Conservation (phyloP, 768 basidiomycete genomes). For the Serendipita indica region DNA sequence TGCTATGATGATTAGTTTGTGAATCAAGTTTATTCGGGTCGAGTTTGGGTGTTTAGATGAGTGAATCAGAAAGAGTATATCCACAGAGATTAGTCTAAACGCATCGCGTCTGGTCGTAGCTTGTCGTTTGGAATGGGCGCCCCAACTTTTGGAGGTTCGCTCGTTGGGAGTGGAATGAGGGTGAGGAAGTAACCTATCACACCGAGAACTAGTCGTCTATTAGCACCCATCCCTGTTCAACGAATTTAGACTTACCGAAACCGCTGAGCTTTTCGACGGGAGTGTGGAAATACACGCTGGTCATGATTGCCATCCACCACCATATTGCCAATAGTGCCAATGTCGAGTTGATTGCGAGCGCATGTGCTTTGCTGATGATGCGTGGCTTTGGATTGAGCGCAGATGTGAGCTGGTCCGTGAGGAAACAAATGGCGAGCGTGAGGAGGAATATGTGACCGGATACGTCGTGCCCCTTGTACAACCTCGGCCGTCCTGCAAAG, state of each 20-base stretch:
- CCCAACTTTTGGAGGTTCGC: not conserved
- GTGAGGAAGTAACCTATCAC: constrained; percentile 2
- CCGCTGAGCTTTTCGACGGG: constrained; percentile 80
- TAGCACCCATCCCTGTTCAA: no score
- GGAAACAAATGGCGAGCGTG: constrained; percentile 60
- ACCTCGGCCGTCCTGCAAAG: constrained; percentile 31
- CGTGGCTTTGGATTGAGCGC: constrained; percentile 23
- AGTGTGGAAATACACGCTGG: constrained; percentile 82
- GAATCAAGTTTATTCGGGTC: no score
- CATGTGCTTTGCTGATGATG: constrained; percentile 27
- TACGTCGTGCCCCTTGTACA: constrained; percentile 77
- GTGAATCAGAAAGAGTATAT: no score
- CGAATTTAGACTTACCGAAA: constrained; percentile 50
- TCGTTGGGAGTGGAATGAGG: not conserved
- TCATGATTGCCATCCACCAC: constrained; percentile 63
- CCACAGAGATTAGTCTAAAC: constrained; percentile 4
- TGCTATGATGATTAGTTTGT: no score
- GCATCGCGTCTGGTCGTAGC: not conserved
- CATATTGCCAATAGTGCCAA: constrained; percentile 42
- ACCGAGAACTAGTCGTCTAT: not conserved
- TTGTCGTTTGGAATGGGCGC: not conserved
- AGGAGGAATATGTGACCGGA: constrained; percentile 90
- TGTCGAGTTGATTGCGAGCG: constrained; percentile 33
- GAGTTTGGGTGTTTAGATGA: no score
- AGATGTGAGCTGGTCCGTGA: constrained; percentile 56